These are phyloP conservation scores for Clavariopsis aquatica DNA, from an alignment of 495 filamentous ascomycete species.

Conservation along the genomic window DNA sequence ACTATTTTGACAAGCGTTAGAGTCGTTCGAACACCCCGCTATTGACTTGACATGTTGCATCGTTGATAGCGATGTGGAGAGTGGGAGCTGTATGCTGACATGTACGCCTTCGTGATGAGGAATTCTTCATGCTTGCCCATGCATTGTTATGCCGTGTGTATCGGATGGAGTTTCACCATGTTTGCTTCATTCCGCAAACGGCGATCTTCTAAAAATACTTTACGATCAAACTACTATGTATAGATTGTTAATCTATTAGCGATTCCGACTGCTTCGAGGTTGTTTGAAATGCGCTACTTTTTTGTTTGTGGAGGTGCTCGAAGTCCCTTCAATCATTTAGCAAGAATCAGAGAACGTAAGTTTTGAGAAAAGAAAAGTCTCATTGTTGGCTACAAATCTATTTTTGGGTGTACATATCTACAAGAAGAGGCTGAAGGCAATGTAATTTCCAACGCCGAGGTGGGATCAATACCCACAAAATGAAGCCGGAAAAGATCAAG, in stretches of 20 bases:
- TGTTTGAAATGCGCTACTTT: neutral
- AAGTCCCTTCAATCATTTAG: too few species aligned
- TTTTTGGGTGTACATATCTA: neutral
- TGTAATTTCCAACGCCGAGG: neutral
- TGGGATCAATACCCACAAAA: neutral
- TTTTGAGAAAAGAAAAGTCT: neutral
- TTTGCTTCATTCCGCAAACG: neutral
- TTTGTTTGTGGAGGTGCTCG: neutral
- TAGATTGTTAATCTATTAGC: neutral
- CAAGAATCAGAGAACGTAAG: neutral
- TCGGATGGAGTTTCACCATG: neutral
- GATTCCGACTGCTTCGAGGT: neutral
- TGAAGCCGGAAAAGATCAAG: neutral
- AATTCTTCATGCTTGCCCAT: neutral
- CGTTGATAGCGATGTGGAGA: neutral
- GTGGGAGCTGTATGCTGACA: neutral
- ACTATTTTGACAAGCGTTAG: neutral
- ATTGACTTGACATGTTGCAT: neutral
- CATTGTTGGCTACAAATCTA: neutral
- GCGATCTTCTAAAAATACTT: neutral
- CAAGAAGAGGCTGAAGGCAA: neutral
- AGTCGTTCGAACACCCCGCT: neutral
- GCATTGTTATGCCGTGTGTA: neutral
- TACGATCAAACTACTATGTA: neutral
- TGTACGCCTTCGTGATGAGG: neutral